phyloP scores from a whole-genome alignment of 2,329 filamentous ascomycete genomes.

The Cytospora schulzeri region DNA sequence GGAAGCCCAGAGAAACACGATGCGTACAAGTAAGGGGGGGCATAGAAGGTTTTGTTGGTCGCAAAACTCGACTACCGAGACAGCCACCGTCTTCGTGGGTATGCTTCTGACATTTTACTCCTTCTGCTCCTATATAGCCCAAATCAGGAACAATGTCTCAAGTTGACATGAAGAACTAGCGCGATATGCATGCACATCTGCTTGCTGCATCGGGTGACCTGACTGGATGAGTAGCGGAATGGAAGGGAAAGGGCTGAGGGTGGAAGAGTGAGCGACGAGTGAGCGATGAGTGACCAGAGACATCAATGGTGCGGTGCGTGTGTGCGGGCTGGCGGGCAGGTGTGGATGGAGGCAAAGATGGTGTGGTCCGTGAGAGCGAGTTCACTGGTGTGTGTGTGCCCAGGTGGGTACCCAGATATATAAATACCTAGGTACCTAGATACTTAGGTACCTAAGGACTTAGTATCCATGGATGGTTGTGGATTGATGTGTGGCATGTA shows the following conservation, averaged over 20 bases:
- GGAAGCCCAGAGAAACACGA: neutral
- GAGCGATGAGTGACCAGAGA: neutral
- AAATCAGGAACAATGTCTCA: neutral
- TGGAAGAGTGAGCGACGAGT: neutral
- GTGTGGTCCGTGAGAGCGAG: neutral
- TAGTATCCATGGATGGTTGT: no score
- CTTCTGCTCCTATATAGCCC: no score
- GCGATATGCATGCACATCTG: neutral
- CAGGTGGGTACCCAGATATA: neutral
- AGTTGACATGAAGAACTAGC: neutral
- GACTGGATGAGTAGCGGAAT: neutral
- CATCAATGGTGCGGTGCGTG: neutral
- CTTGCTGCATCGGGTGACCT: neutral
- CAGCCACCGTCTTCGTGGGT: neutral
- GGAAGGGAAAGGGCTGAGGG: neutral
- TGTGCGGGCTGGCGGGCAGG: no score
- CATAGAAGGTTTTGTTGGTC: no score
- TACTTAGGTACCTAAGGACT: no score
- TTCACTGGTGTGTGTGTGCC: neutral
- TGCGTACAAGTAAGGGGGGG: no score
- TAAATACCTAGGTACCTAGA: no score
- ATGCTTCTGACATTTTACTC: neutral
- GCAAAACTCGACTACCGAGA: neutral
- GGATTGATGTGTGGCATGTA: neutral
- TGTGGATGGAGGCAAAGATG: constrained; percentile 2